Evolutionary conservation across 2,329 filamentous ascomycete species (phyloP).

Genomic region (Trichoderma afroharzianum): DNA sequence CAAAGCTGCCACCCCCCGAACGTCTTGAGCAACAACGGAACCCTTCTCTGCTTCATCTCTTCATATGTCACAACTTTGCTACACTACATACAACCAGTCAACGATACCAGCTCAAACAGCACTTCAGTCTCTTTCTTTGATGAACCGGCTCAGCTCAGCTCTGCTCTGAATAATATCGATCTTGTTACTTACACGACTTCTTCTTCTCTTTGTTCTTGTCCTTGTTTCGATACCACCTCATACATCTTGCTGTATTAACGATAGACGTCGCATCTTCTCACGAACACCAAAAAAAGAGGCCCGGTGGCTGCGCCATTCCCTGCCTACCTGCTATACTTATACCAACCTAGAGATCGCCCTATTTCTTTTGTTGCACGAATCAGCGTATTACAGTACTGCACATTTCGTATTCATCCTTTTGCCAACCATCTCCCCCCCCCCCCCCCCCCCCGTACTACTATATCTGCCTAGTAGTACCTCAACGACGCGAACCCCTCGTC

Average conservation of each 20-base stretch:
- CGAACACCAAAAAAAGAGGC: slow-evolving; percentile 5
- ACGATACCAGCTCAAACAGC: slow-evolving; percentile 15
- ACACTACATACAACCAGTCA: not conserved
- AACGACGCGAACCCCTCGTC: slow-evolving; percentile 17
- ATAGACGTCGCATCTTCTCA: slow-evolving; percentile 15
- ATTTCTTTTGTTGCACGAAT: slow-evolving; percentile 11
- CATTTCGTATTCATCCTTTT: not conserved
- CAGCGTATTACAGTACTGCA: slow-evolving; percentile 13
- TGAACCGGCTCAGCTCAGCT: not conserved
- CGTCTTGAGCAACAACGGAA: not conserved
- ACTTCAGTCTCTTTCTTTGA: slow-evolving; percentile 8
- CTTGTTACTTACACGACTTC: not conserved
- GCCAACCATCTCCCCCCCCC: not conserved
- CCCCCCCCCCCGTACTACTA: slow-evolving; percentile 1
- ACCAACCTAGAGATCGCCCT: slow-evolving; percentile 3
- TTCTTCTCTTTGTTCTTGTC: slow-evolving; percentile 7
- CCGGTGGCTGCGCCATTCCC: slow-evolving; percentile 13
- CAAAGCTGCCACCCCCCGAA: slow-evolving; percentile 10
- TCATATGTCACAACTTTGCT: slow-evolving; percentile 4
- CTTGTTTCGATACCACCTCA: not conserved
- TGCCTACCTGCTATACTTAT: not conserved
- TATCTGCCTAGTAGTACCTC: not conserved
- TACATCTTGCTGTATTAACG: slow-evolving; percentile 11
- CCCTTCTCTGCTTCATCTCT: slow-evolving; percentile 8
- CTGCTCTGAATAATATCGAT: slow-evolving; percentile 13